Evolutionary conservation across 1,139 yeast species (phyloP).

Genomic region (Protomyces inundatus): DNA sequence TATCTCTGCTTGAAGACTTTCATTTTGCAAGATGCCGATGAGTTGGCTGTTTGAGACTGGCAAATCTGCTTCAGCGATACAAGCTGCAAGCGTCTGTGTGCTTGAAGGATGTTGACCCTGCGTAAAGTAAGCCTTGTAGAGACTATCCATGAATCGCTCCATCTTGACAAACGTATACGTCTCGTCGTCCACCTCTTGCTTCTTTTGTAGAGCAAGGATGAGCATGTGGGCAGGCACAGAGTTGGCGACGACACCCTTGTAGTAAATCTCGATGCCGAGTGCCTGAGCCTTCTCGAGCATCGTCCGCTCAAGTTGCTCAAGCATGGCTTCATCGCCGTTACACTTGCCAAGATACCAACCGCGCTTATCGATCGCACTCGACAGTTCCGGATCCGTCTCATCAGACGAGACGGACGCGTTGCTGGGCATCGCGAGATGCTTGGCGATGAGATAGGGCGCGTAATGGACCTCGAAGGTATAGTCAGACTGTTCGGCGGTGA

Average conservation of each 20-base stretch:
- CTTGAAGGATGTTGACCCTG: constrained; percentile 3
- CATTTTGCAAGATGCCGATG: not conserved
- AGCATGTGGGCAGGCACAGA: constrained; percentile 4
- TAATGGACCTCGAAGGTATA: not conserved
- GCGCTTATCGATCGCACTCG: not conserved
- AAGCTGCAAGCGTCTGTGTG: not conserved
- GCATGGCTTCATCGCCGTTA: constrained; percentile 3
- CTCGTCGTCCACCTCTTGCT: constrained; percentile 8
- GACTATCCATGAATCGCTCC: constrained; percentile 5
- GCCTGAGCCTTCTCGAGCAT: constrained; percentile 2
- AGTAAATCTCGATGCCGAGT: constrained; percentile 8
- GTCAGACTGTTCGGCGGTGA: constrained; percentile 1
- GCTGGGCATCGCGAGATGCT: not conserved
- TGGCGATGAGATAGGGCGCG: constrained; percentile 9
- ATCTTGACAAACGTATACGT: not conserved
- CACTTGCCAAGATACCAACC: constrained; percentile 10
- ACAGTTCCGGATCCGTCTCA: not conserved
- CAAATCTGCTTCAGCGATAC: constrained; percentile 10
- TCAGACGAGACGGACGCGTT: not conserved
- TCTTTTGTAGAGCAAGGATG: not conserved
- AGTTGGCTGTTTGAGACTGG: not conserved
- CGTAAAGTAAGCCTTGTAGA: constrained; percentile 10
- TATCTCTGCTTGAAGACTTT: constrained; percentile 1
- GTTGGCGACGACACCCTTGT: constrained; percentile 1
- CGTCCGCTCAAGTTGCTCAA: not conserved